A percentile compares a stretch with the other conserved stretches of the same genome.
Evolutionary conservation across 495 filamentous ascomycete genomes (phyloP).

Genomic region (Paragyromitra xinjiangensis): DNA sequence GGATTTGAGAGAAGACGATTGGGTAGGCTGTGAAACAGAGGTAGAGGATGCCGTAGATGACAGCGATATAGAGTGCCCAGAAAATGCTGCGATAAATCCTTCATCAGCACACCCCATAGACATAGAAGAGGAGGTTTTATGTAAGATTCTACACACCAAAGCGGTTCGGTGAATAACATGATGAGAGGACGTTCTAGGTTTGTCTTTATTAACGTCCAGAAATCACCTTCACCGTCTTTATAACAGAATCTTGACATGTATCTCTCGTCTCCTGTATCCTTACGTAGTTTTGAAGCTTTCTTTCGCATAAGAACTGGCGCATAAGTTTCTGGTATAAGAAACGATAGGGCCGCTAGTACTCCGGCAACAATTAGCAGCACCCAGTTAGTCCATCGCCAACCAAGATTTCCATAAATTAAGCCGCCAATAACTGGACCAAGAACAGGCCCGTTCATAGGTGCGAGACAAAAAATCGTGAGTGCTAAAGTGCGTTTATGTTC

Average conservation of each 20-base stretch:
- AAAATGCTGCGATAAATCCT: slow-evolving; percentile 65
- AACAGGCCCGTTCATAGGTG: slow-evolving; percentile 79
- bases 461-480: slow-evolving; percentile 79
- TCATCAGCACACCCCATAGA: slow-evolving; percentile 6
- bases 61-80: slow-evolving; percentile 76
- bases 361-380: slow-evolving; percentile 75
- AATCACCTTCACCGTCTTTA: slow-evolving; percentile 55
- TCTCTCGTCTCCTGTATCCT: slow-evolving; percentile 76
- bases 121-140: not conserved
- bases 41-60: slow-evolving; percentile 77
- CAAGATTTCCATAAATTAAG: slow-evolving; percentile 77
- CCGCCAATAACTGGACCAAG: slow-evolving; percentile 70
- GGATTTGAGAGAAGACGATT: slow-evolving; percentile 76
- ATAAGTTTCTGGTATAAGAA: slow-evolving; percentile 77
- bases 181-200: slow-evolving; percentile 80
- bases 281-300: slow-evolving; percentile 73
- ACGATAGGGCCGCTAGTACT: slow-evolving; percentile 64
- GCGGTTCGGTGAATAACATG: slow-evolving; percentile 82
- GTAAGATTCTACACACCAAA: slow-evolving; percentile 66
- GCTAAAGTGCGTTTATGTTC: slow-evolving; percentile 75
- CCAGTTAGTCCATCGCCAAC: slow-evolving; percentile 92
- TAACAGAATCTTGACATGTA: slow-evolving; percentile 54
- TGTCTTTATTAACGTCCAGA: slow-evolving; percentile 68
- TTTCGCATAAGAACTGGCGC: slow-evolving; percentile 74
- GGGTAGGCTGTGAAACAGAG: slow-evolving; percentile 88